These are phyloP conservation scores for Naganishia liquefaciens DNA, from an alignment of 1,284 basidiomycete genomes.

Conservation along the genomic window DNA sequence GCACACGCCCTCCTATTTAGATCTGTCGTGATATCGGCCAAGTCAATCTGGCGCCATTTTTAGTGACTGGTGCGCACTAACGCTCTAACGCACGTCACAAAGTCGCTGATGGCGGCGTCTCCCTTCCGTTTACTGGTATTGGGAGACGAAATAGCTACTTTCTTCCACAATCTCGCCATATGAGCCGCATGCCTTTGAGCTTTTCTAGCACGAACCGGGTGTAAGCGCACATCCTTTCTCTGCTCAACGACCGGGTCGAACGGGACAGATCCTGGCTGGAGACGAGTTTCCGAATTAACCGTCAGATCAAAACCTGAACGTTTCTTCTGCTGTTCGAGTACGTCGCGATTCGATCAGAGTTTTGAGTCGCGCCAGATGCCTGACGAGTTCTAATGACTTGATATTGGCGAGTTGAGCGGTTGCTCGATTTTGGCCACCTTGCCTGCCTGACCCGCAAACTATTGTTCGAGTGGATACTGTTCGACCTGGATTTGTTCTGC, in stretches of 20 bases:
- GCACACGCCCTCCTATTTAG: conserved; percentile 3
- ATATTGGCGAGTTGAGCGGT: too few relatives aligned
- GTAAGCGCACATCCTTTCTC: neutral
- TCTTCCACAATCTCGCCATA: neutral
- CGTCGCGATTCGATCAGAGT: neutral
- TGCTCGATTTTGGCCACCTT: too few relatives aligned
- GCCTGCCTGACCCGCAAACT: too few relatives aligned
- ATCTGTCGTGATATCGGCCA: conserved; percentile 2
- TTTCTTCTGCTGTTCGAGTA: conserved; percentile 7
- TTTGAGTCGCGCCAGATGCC: neutral
- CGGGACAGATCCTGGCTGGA: neutral
- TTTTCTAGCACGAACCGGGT: conserved; percentile 6
- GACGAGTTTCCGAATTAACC: neutral
- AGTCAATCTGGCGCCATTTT: neutral
- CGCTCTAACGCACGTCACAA: neutral
- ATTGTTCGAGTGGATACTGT: too few relatives aligned
- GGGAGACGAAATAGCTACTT: neutral
- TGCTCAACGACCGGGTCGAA: neutral
- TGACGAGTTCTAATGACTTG: too few relatives aligned
- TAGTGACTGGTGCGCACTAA: neutral
- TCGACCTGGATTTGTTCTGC: too few relatives aligned
- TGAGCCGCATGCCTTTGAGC: conserved; percentile 1
- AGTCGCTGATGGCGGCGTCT: neutral
- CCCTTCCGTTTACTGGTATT: neutral
- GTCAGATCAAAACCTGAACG: conserved; percentile 3